Evolutionary conservation across 2,329 filamentous ascomycete species (phyloP).

Genomic region (Karstenula rhodostoma): DNA sequence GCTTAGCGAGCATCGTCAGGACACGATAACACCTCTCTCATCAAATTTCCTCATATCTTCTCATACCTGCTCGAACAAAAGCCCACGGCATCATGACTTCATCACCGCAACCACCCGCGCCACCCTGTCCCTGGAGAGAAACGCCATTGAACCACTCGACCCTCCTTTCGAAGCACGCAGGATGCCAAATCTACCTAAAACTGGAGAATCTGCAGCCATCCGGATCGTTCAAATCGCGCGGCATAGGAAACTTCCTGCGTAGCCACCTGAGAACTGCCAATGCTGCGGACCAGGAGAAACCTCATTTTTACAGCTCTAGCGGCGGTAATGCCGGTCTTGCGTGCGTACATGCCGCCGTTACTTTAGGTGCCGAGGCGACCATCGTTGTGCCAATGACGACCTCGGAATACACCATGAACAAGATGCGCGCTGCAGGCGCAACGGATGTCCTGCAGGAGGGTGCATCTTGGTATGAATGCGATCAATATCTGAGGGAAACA

Average conservation of each 20-base stretch:
- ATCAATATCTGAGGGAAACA: conserved; percentile 67
- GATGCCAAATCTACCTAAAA: conserved; percentile 81
- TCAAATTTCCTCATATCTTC: neutral
- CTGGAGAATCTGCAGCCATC: conserved; percentile 82
- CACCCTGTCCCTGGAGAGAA: conserved; percentile 65
- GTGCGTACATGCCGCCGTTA: conserved; percentile 72
- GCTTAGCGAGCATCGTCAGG: neutral
- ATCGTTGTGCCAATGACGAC: conserved; percentile 75
- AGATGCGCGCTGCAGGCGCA: conserved; percentile 70
- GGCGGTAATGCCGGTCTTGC: conserved; percentile 85
- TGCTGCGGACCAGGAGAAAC: conserved; percentile 16
- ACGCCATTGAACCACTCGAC: conserved; percentile 73
- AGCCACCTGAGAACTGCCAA: conserved; percentile 46
- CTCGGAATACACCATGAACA: conserved; percentile 71
- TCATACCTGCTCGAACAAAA: neutral
- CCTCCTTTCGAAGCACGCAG: conserved; percentile 70
- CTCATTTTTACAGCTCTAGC: conserved; percentile 76
- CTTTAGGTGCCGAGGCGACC: conserved; percentile 69
- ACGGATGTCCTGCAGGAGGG: conserved; percentile 72
- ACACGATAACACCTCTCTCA: neutral
- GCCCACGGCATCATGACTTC: neutral
- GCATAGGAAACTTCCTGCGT: conserved; percentile 73
- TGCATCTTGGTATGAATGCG: conserved; percentile 71
- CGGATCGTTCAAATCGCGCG: conserved; percentile 81
- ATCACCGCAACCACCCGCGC: neutral